These are phyloP conservation scores for Byssothecium circinans DNA, from an alignment of 2,329 filamentous ascomycete species.

Conservation along the genomic window DNA sequence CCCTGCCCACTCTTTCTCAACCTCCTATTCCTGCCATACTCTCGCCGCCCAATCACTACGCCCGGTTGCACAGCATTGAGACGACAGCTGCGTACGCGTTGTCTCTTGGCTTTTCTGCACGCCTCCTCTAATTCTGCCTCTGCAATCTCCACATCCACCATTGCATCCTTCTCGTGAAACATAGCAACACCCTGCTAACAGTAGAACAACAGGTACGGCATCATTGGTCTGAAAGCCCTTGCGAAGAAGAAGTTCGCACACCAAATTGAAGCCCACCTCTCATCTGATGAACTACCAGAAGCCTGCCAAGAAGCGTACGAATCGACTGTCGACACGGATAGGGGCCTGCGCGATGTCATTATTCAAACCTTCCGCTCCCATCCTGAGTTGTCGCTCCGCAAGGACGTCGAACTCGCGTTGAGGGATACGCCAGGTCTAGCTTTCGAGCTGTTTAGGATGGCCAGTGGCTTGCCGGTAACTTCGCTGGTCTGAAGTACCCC, in stretches of 20 bases:
- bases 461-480: constrained; percentile 48
- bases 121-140: constrained; percentile 9
- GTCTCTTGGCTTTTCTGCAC: constrained; percentile 13
- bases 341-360: constrained; percentile 52
- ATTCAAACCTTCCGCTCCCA: constrained; percentile 52
- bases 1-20: constrained; percentile 22
- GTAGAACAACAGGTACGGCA: constrained; percentile 45
- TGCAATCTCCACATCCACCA: not conserved
- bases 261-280: constrained; percentile 48
- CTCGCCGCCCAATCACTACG: constrained; percentile 8
- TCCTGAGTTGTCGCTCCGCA: constrained; percentile 49
- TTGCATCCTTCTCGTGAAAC: constrained; percentile 4
- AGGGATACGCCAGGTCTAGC: constrained; percentile 51
- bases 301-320: constrained; percentile 54
- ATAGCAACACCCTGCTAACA: constrained; percentile 22
- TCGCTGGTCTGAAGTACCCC: constrained; percentile 26
- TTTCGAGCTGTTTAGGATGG: constrained; percentile 53
- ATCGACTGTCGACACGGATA: constrained; percentile 53
- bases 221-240: constrained; percentile 50
- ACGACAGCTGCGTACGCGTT: not conserved
- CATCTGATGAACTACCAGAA: constrained; percentile 50
- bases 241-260: constrained; percentile 51
- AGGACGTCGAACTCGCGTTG: constrained; percentile 49
- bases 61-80: not conserved
- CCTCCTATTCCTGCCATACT: constrained; percentile 6